Percentiles rank a stretch among this genome's conserved stretches.
Conservation (phyloP, 1,284 basidiomycete genomes). For the Cutaneotrichosporon arboriforme region DNA sequence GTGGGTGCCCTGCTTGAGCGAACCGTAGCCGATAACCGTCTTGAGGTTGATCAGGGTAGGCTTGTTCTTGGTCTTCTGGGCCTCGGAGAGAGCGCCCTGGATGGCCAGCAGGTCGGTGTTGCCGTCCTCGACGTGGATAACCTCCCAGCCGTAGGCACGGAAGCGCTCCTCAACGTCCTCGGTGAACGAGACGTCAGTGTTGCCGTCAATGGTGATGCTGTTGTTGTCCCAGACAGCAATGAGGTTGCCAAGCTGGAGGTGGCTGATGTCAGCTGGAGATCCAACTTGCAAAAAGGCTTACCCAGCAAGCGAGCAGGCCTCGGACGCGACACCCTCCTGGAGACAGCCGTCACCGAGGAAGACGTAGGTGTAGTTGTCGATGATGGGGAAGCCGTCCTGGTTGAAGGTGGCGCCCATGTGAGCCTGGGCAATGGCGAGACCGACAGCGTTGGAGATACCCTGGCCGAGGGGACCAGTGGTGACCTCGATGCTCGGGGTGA, state of each 20-base stretch:
- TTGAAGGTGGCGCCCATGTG: slow-evolving; percentile 86
- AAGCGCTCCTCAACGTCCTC: slow-evolving; percentile 87
- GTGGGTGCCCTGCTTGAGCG: slow-evolving; percentile 84
- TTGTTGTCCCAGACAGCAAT: slow-evolving; percentile 89
- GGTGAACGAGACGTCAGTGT: slow-evolving; percentile 87
- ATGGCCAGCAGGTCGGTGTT: slow-evolving; percentile 80
- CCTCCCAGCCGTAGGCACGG: slow-evolving; percentile 88
- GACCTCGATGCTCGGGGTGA: slow-evolving; percentile 90
- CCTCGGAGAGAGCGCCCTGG: slow-evolving; percentile 71
- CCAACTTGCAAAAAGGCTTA: neutral
- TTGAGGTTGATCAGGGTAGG: slow-evolving; percentile 79
- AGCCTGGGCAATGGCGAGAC: slow-evolving; percentile 86
- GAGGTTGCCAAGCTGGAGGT: slow-evolving; percentile 86
- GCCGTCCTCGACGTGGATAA: slow-evolving; percentile 74
- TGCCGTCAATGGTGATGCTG: slow-evolving; percentile 92
- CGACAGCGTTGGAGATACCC: slow-evolving; percentile 83
- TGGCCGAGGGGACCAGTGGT: slow-evolving; percentile 95
- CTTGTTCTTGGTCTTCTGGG: slow-evolving; percentile 68
- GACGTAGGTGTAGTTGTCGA: slow-evolving; percentile 90
- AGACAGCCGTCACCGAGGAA: slow-evolving; percentile 93
- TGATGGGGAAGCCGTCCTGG: slow-evolving; percentile 73
- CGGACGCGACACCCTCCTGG: slow-evolving; percentile 88
- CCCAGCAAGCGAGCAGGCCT: slow-evolving; percentile 83
- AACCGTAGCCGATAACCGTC: slow-evolving; percentile 92
- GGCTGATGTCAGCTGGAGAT: slow-evolving; percentile 47